Evolutionary conservation across 352 stramenopile species (phyloP).

Genomic region (Globisporangium heterothallicum): DNA sequence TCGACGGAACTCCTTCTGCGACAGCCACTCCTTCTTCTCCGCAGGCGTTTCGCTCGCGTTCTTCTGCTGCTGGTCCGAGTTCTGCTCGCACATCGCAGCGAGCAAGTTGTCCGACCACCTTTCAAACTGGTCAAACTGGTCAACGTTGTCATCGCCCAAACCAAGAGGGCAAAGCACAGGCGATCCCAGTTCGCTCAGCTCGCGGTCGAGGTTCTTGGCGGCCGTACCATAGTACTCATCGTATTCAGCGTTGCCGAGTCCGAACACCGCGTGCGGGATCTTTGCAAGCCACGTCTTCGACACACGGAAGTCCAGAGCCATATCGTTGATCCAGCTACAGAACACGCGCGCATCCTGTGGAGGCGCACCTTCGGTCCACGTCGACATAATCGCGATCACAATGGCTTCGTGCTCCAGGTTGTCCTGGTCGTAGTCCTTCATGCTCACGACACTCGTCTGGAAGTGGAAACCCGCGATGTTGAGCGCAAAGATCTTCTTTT

Average conservation of each 20-base stretch:
- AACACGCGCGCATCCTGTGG: constrained; percentile 75
- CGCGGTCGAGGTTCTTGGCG: constrained; percentile 63
- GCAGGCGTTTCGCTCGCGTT: constrained; percentile 12
- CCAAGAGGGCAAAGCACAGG: constrained; percentile 50
- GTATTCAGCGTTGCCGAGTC: constrained; percentile 85
- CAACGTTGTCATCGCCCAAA: constrained; percentile 78
- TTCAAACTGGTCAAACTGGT: constrained; percentile 80
- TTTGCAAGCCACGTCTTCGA: constrained; percentile 75
- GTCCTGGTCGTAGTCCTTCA: constrained; percentile 88
- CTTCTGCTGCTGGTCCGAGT: constrained; percentile 31
- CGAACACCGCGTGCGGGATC: constrained; percentile 75
- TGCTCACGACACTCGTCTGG: constrained; percentile 78
- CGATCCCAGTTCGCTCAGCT: constrained; percentile 62
- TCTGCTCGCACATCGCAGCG: constrained; percentile 71
- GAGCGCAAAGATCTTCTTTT: constrained; percentile 76
- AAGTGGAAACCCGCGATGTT: constrained; percentile 79
- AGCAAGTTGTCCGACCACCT: constrained; percentile 77
- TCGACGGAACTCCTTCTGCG: constrained; percentile 79
- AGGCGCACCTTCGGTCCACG: constrained; percentile 74
- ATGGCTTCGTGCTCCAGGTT: constrained; percentile 85
- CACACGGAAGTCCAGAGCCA: constrained; percentile 87
- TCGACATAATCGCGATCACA: constrained; percentile 82
- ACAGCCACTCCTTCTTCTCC: constrained; percentile 47
- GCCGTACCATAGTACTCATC: constrained; percentile 83
- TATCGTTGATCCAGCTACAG: constrained; percentile 84